phyloP scores from a whole-genome alignment of 768 basidiomycete species.

The Macrolepiota fuliginosa region DNA sequence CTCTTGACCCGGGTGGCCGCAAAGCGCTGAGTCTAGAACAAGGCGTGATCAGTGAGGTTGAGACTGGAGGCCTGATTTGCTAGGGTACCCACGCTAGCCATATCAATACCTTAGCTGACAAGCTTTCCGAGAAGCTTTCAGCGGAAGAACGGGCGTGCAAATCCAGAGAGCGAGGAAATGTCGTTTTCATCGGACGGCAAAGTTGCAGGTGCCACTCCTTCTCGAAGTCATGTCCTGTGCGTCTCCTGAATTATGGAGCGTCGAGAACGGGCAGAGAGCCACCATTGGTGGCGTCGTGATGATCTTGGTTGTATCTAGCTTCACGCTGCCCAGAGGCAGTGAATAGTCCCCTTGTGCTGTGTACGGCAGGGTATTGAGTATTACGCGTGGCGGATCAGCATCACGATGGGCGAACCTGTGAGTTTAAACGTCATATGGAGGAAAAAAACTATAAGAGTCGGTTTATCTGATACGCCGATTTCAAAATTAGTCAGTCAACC shows the following conservation, averaged over 20 bases:
- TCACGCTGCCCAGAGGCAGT: neutral
- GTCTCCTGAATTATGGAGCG: slow-evolving; percentile 9
- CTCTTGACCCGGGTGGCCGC: neutral
- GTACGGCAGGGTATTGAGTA: neutral
- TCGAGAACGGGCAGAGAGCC: neutral
- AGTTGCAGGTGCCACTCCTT: slow-evolving; percentile 6
- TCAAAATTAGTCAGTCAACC: neutral
- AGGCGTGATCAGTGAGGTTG: slow-evolving; percentile 3
- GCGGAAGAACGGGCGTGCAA: slow-evolving; percentile 11
- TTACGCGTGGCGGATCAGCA: neutral
- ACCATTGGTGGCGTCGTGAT: neutral
- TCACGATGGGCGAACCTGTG: neutral
- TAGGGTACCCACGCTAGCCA: slow-evolving; percentile 8
- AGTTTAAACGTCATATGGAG: neutral
- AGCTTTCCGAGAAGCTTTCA: slow-evolving; percentile 13
- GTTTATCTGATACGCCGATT: neutral
- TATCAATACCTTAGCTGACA: slow-evolving; percentile 13
- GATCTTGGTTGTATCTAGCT: neutral
- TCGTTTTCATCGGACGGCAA: slow-evolving; percentile 10
- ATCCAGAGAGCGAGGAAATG: slow-evolving; percentile 7
- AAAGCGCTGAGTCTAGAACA: slow-evolving; percentile 7
- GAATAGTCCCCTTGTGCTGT: neutral
- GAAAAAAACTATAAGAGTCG: neutral
- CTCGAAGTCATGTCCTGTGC: neutral
- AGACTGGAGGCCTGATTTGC: neutral